Evolutionary conservation across 129 eudicot species (phyloP).

Genomic region (Arctium minus): DNA sequence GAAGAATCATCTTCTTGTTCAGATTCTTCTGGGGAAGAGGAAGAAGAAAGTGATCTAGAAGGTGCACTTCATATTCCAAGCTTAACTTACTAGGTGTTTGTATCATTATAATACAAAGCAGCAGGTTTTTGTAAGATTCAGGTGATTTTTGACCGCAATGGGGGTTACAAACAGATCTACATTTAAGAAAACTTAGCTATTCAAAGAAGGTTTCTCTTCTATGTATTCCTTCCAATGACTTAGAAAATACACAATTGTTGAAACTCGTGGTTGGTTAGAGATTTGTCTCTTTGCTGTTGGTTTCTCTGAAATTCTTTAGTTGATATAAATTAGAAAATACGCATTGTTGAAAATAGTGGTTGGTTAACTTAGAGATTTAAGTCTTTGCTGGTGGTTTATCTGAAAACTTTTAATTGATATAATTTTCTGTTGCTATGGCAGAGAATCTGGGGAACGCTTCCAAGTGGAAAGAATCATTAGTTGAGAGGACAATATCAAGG

Average conservation of each 20-base stretch:
- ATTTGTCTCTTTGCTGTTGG: too few species aligned
- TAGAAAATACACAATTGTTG: background rate
- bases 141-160: background rate
- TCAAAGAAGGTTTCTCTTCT: background rate
- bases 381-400: background rate
- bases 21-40: conserved; percentile 54
- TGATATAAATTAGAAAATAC: too few species aligned
- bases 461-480: conserved; percentile 84
- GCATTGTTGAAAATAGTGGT: too few species aligned
- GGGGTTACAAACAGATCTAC: background rate
- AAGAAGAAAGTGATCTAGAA: conserved; percentile 38
- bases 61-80: conserved; percentile 28
- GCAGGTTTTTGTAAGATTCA: background rate
- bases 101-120: background rate
- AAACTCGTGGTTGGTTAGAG: too few species aligned
- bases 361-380: too few species aligned
- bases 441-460: conserved; percentile 80
- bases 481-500: conserved; percentile 56
- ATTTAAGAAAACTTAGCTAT: background rate
- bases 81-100: background rate
- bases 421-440: conserved; percentile 22
- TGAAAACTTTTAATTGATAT: background rate
- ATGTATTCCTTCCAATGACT: background rate
- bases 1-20: conserved; percentile 32
- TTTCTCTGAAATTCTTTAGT: too few species aligned